Base-by-base conservation (phyloP, 495 filamentous ascomycete species). In the Penicillium ucsense region DNA sequence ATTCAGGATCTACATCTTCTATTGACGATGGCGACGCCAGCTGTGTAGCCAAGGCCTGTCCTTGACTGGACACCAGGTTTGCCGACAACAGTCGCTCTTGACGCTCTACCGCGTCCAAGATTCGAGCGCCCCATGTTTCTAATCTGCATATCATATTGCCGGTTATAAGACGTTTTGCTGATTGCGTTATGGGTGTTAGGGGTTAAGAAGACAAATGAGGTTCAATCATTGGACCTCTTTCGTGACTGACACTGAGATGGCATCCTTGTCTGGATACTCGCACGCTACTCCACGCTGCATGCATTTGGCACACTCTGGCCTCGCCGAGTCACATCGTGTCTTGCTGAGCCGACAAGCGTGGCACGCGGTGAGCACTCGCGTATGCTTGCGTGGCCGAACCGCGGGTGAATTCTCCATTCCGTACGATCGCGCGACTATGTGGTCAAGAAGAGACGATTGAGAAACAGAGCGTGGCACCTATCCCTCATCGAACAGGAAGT, bases 311-410 rank as follows among this genome's bases (percentile, higher is more conserved):
- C 60, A 63, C 40, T 55, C 49, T 42, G 60, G 60, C 33, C 57
- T 48, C 28, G 52, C 57, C 9, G 57, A 61, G 36, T 63, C 60
- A 32, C 60, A 63, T 31, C 60, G 57, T 33, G 60, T 63, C 52
- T 63, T 63, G 47, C 57, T 61, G 37, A 61, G 43, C 3, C 60
- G 57, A 54, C 60, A 63, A 35, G 54, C 57, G 48, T 63, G 54
- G 57, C 60, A 63, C 5, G 60, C 60, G 12, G 52, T 60, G 34
- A 63, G 47, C 36, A 63, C 57, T 31, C 60, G 58, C 41, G 60
- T 61, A 53, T 63, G 55, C 50, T 56, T 63, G 40, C 55, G 57
- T 43, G 60, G 54, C 51, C 36, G 52, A 9, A 35, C 35, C 39
- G 50, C 48, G 4, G 50, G 40, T 36, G 31, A 44, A 43, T 34